Evolutionary conservation across 2,329 filamentous ascomycete genomes (phyloP), one percentile per base, ranked within the genome.

Genomic region (Colletotrichum salicis): DNA sequence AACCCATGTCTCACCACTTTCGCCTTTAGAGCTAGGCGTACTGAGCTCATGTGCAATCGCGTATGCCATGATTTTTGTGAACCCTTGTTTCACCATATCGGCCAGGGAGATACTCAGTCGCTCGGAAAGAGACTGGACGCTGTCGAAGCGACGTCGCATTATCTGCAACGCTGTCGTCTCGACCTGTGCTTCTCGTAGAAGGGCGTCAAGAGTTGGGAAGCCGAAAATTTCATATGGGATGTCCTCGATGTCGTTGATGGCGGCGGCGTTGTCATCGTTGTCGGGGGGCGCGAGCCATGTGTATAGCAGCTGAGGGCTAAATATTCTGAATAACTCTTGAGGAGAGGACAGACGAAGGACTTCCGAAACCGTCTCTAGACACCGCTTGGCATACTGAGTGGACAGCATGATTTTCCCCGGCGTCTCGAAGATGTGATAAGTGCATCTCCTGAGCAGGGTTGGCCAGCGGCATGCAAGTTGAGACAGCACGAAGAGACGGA

Each of bases 391-490:
- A 82, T 98, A 93, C 24, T 86, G 84, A 24, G 87, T 85, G 7
- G 93, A 92, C 12, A 84, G 82, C 3, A 87, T 82, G 15, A 97
- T 89, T 68, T 91, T 90, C 1, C 93, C 94, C 1, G 95, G 93
- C 0, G 93, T 94, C 80, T 98, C 96, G 76, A 98, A 97, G 27
- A 98, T 95, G 80, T 96, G 93, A 79, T 98, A 99, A 22, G 97
- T 93, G 75, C 94, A 95, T 74, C 93, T 91, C 63, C 95, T 92
- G 55, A 98, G 86, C 24, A 98, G 86, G 0, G 95, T 97, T 71
- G 94, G 91, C 94, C 96, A 98, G 62, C 86, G 84, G 35, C 94
- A 93, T 29, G 93, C 96, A 70, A 99, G 84, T 67, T 91, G 90
- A 1, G 93, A 90, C 12, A 98, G 84, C 10, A 94, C 89, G 73